A percentile compares a stretch with the other conserved stretches of the same genome.
Conservation (phyloP, 768 basidiomycete species). For the Amanita molliuscula region DNA sequence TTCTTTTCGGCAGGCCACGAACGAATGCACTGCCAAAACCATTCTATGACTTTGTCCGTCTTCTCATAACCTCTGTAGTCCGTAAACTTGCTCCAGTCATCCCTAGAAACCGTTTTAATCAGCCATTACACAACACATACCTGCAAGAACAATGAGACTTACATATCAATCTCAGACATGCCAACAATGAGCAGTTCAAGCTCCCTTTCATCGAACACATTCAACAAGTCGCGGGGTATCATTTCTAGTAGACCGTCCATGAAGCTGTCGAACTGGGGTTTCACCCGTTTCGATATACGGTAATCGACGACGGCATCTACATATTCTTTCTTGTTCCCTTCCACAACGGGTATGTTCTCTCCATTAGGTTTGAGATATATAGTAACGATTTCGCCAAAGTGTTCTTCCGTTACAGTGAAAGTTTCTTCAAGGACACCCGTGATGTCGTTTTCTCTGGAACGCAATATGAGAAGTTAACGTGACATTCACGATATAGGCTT, state of each 20-base stretch:
- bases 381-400: slow-evolving; percentile 62
- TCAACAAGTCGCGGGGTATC: slow-evolving; percentile 73
- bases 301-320: slow-evolving; percentile 73
- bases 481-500: slow-evolving; percentile 17
- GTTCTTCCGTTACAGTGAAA: slow-evolving; percentile 61
- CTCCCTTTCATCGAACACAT: slow-evolving; percentile 87
- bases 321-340: slow-evolving; percentile 71
- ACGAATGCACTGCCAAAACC: slow-evolving; percentile 93
- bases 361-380: slow-evolving; percentile 60
- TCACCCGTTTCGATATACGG: slow-evolving; percentile 72
- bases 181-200: slow-evolving; percentile 86
- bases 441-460: slow-evolving; percentile 59
- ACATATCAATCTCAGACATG: slow-evolving; percentile 89
- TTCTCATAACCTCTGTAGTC: slow-evolving; percentile 86
- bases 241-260: slow-evolving; percentile 80
- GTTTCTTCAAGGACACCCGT: slow-evolving; percentile 67
- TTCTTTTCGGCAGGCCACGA: slow-evolving; percentile 89
- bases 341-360: slow-evolving; percentile 50
- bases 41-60: slow-evolving; percentile 81
- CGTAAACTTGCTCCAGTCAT: slow-evolving; percentile 91
- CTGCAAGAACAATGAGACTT: slow-evolving; percentile 20
- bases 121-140: background rate
- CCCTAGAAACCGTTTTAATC: slow-evolving; percentile 28
- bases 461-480: background rate
- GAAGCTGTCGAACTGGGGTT: slow-evolving; percentile 79